Evolutionary conservation across 306 rosid genomes (phyloP).

Genomic region (Lathyrus oleraceus): DNA sequence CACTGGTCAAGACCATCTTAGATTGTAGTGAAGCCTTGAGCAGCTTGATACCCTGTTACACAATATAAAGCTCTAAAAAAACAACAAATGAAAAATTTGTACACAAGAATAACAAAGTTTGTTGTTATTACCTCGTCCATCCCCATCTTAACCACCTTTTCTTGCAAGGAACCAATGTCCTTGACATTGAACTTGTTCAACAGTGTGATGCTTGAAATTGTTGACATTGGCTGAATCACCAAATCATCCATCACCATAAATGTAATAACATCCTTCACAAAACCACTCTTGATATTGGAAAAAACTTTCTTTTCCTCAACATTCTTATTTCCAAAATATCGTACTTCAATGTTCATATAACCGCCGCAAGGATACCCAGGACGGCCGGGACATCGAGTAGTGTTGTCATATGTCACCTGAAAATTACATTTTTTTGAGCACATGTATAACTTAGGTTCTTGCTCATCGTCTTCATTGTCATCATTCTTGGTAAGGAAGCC

Average conservation of each 20-base stretch:
- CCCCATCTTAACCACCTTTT: conserved; percentile 36
- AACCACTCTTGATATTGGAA: background rate
- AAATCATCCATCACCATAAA: conserved; percentile 52
- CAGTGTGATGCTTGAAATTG: conserved; percentile 31
- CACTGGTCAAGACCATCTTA: conserved; percentile 6
- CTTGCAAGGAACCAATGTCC: conserved; percentile 38
- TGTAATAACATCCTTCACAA: conserved; percentile 8
- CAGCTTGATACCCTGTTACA: conserved; percentile 1
- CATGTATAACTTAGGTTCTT: background rate
- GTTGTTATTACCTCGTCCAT: conserved; percentile 27
- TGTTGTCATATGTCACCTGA: background rate
- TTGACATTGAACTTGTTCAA: conserved; percentile 35
- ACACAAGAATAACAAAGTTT: background rate
- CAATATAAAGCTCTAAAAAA: background rate
- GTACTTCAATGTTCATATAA: no score
- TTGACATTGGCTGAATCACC: conserved; percentile 39
- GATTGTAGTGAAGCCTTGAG: conserved; percentile 32
- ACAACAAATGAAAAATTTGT: background rate
- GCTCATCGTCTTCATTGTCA: no score
- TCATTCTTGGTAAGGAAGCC: background rate
- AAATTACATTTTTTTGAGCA: background rate
- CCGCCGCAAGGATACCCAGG: no score
- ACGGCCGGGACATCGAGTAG: background rate
- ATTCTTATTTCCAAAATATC: background rate
- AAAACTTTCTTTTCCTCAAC: background rate